Base-by-base conservation (phyloP, 805 yeast species). In the Jamesozyma piceae region DNA sequence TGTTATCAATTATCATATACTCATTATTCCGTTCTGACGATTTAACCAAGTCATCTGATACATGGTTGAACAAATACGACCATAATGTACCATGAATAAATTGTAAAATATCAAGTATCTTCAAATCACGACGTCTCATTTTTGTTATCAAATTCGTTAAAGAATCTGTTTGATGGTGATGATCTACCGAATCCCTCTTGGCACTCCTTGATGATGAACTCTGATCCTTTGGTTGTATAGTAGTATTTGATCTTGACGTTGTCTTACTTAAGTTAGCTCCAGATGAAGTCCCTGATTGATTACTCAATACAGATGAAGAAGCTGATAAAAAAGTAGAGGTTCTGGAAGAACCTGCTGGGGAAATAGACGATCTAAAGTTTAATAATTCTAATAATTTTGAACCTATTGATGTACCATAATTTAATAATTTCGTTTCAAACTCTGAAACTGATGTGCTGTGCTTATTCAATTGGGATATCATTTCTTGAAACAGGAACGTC, bases 381-480 rank as follows among this genome's bases (percentile, higher is more conserved):
- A 63, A 49, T 44, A 87, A 66, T 58, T 88, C 95, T 29, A 84
- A 62, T 48, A 75, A 69, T 43, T 82, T 73, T 43, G 74, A 72
- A 4, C 96, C 96, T 35, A 88, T 74, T 41, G 75, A 76, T 54
- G 80, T 80, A 2, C 96, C 96, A 37, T 82, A 63, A n/a, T 75
- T 76, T 52, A 77, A 80, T 39, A 87, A 69, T 43, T 79, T 65
- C 11, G 66, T 51, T 54, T 78, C 84, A 40, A 80, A 64, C 49
- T 85, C 89, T 39, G 73, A 73, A 17, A 84, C 71, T 15, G 85
- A 81, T 45, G 71, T 73, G 24, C 86, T 73, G 38, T 75, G 67
- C 44, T 67, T 68, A 50, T 79, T 78, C 36, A 77, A 66, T 68
- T 79, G 74, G 43, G 77, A 75, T 20, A 87, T 77, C 44, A 82